Conservation (phyloP, 1,284 basidiomycete genomes). For the Naganishia cerealis region DNA sequence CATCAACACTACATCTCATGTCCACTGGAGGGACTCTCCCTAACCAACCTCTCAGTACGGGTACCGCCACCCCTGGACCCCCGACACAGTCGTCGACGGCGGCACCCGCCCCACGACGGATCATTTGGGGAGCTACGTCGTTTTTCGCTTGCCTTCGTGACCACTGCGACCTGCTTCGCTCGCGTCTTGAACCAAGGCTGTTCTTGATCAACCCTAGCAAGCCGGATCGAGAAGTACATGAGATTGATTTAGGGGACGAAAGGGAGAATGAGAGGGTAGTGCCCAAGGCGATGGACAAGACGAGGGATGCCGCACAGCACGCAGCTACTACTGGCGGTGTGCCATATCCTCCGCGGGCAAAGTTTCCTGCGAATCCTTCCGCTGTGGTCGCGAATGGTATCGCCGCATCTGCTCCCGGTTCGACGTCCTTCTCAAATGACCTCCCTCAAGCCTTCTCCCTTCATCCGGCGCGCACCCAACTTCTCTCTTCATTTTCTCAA, state of each 20-base stretch:
- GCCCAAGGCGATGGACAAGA: constrained; percentile 19
- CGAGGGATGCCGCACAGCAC: constrained; percentile 21
- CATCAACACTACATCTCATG: constrained; percentile 57
- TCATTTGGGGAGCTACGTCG: constrained; percentile 62
- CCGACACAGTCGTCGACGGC: constrained; percentile 20
- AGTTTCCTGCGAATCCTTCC: constrained; percentile 22
- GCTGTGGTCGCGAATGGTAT: constrained; percentile 5
- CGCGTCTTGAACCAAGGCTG: constrained; percentile 59
- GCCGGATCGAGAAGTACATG: constrained; percentile 82
- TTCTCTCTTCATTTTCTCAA: constrained; percentile 81
- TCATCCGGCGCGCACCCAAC: constrained; percentile 67
- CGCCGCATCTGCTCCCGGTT: background rate
- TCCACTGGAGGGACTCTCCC: constrained; percentile 38
- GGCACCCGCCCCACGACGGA: constrained; percentile 36
- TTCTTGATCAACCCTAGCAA: constrained; percentile 90
- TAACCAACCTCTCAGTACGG: constrained; percentile 27
- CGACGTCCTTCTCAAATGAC: background rate
- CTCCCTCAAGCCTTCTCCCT: constrained; percentile 59
- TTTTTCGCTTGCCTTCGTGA: constrained; percentile 69
- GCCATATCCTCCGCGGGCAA: constrained; percentile 16
- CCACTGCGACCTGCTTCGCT: constrained; percentile 73
- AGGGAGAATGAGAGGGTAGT: constrained; percentile 28
- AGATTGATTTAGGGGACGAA: constrained; percentile 37
- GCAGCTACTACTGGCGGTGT: constrained; percentile 34
- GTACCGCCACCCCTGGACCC: constrained; percentile 34